Base-by-base conservation (phyloP, 768 basidiomycete species). In the Imleria badia region DNA sequence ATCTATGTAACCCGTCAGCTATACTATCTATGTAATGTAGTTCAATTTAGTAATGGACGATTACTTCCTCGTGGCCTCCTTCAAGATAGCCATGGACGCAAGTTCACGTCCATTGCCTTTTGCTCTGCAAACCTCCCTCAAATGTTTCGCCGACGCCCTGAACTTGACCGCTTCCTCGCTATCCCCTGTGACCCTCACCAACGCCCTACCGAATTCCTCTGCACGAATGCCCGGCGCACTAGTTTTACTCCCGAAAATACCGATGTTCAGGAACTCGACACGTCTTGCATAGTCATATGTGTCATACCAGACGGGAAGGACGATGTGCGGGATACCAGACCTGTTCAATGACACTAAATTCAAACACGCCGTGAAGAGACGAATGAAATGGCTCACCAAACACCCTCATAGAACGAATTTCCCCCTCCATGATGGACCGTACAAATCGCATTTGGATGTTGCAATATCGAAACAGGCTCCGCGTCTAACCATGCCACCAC, bases 251-350 rank as follows among this genome's bases (percentile, higher is more conserved):
- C 38, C 46, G 14, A 38, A 59, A 19, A 59, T 11, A 29, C 41
- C 45, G 8, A 48, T 40, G 31, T 44, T 48, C 36, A 45, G 22
- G 26, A n/a, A 38, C 13, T 59, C 49, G 1, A 19, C 41, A 22
- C 49, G 49, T 17, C 13, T 17, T 8, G 41, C 34, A 13, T 46
- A 48, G 23, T 59, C 45, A 33, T 39, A 59, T 6, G 49, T 58
- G 29, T 52, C 56, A 11, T 10, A 33, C 49, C 56, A 59, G 14
- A 58, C 45, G 1, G 56, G 30, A 7, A 59, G 58, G 17, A 58
- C 31, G 14, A 59, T 44, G 15, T 52, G 56, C 1, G 56, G 58
- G 1, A 40, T 14, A 2, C 58, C 58, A 36, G 41, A 59, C 49
- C 56, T 59, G 11, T 34, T 22, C 14, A 26, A 49, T 12, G 39